A percentile compares a stretch with the other conserved stretches of the same genome.
phyloP scores from a whole-genome alignment of 176 grass and related monocot genomes.

The Bolboschoenus planiculmis region DNA sequence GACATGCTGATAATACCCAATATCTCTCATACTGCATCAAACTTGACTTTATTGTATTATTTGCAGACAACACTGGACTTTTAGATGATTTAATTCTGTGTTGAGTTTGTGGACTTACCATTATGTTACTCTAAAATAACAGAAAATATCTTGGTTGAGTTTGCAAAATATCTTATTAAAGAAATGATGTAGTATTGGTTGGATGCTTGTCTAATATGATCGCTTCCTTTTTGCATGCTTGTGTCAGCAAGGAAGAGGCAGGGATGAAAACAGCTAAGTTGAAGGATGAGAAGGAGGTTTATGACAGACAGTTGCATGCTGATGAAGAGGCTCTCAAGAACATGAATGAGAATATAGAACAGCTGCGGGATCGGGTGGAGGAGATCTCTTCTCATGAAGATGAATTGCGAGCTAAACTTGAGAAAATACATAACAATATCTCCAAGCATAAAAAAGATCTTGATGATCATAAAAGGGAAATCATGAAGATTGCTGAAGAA shows the following conservation, averaged over 20 bases:
- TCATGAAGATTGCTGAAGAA: slow-evolving; percentile 59
- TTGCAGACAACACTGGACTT: background rate
- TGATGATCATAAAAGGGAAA: slow-evolving; percentile 42
- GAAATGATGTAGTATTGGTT: background rate
- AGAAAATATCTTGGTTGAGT: background rate
- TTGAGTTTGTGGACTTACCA: background rate
- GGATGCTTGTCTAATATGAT: slow-evolving; percentile 1
- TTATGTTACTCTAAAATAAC: background rate
- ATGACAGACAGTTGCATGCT: slow-evolving; percentile 89
- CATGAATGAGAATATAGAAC: slow-evolving; percentile 90
- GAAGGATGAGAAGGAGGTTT: slow-evolving; percentile 97
- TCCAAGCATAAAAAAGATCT: slow-evolving; percentile 66
- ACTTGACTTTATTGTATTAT: background rate
- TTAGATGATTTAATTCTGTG: background rate
- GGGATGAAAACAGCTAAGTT: slow-evolving; percentile 97
- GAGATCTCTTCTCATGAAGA: slow-evolving; percentile 79
- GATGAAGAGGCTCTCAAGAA: slow-evolving; percentile 87
- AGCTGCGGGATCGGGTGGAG: slow-evolving; percentile 49
- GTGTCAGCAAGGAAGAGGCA: slow-evolving; percentile 88
- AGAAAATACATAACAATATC: slow-evolving; percentile 59
- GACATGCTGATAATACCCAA: background rate
- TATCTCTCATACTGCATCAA: background rate
- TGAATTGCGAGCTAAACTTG: slow-evolving; percentile 49
- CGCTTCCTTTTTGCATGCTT: background rate
- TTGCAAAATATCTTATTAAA: background rate